phyloP scores from a whole-genome alignment of 2,329 filamentous ascomycete genomes.

The Epichloe sp. region DNA sequence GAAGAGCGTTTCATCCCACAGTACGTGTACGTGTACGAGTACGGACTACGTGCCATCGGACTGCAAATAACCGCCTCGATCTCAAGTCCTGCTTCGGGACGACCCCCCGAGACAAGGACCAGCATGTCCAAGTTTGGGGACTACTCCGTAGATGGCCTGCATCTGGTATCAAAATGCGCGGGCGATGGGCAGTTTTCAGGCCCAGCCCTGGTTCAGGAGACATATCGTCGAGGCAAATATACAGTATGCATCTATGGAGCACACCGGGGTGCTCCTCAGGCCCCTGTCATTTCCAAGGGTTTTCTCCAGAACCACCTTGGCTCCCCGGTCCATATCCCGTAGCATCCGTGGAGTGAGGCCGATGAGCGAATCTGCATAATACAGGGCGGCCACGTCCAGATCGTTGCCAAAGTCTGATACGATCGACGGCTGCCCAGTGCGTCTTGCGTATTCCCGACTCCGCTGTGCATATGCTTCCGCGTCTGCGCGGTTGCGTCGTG shows the following conservation, averaged over 20 bases:
- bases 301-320: constrained; percentile 5
- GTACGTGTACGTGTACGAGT: no score
- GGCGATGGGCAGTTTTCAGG: constrained; percentile 9
- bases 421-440: constrained; percentile 8
- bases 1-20: no score
- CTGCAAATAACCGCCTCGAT: neutral
- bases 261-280: constrained; percentile 8
- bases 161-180: constrained; percentile 11
- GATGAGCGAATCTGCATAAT: constrained; percentile 25
- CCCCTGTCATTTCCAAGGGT: neutral
- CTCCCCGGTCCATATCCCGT: constrained; percentile 24
- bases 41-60: neutral
- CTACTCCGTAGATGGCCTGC: constrained; percentile 8
- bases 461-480: no score
- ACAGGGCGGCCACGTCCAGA: constrained; percentile 17
- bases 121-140: constrained; percentile 14
- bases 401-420: constrained; percentile 20
- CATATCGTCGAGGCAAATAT: constrained; percentile 15
- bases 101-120: neutral
- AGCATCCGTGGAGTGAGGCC: constrained; percentile 29
- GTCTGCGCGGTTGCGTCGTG: no score
- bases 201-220: constrained; percentile 11
- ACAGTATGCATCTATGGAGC: constrained; percentile 9
- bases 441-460: no score
- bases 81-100: neutral